Evolutionary conservation across 306 rosid genomes (phyloP), one percentile per base, ranked within the genome.

Genomic region (Medicago ruthenica): DNA sequence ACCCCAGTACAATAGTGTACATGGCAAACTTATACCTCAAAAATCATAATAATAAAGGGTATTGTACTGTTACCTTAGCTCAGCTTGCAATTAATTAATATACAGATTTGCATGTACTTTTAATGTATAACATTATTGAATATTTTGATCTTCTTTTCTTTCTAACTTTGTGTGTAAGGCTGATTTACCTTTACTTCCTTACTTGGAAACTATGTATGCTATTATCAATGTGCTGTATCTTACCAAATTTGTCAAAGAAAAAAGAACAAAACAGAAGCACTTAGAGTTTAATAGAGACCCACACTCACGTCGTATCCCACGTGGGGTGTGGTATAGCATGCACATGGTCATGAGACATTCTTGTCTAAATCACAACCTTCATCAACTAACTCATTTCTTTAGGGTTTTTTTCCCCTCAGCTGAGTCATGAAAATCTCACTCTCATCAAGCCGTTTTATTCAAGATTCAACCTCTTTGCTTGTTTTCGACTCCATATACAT

Each of bases 321-420:
- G 90, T 91, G 92, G 93, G 88, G 37, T 58, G 60, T 70, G 88
- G 31, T 86, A 83, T 83, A 81, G 83, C 50, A 27, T 80, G 85
- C 97, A 91, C 97, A 91, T 91, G 97, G 90, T 76, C 67, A 67
- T 71, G 85, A 81, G 83, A 83, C 85, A 83, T 80, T 81, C 87
- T 81, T 89, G 95, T 89, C 95, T 81, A 84, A 82, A 77, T 74
- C 80, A 63, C 80, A 50, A 70, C 58, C 61, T 78, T 80, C 48
- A 67, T 82, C 36, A 76, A 76, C 81, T 60, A 60, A 27, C 20
- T 58, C n/a, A 2, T 12, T 31, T 3, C 3, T 27, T 60, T 18
- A 57, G 0, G 37, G 7, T 22, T 24, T 14, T 78, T 64, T 74
- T 44, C 31, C 50, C 24, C 72, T 80, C 74, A 22, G 71, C 72